Base-by-base conservation (phyloP, 164 flowering plant species). In the Stephania japonica region DNA sequence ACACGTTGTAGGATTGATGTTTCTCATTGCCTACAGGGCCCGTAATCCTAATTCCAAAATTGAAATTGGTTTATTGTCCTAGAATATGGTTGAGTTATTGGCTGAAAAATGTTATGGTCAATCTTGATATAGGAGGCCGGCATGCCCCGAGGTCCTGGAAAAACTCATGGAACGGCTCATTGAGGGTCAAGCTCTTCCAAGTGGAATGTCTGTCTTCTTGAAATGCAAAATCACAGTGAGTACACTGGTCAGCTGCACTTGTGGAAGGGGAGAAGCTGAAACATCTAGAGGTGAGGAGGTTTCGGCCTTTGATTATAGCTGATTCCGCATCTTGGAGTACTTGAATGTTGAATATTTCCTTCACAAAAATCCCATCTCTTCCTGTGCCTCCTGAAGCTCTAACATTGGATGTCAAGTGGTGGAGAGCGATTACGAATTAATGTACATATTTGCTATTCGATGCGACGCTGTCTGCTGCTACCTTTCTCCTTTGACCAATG, bases 381-480 rank as follows among this genome's bases (percentile, higher is more conserved):
- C 84, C 87, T 67, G 88, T 86, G 18, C 88, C 89, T 49, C 82
- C 89, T 0, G 91, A 90, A 76, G 80, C 93, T 69, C 76, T 91
- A 2, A 91, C 94, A 14, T 79, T 91, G 78, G 93, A 85, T 77
- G 89, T 91, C 24, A 87, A 85, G 78, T 90, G 91, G 97, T 89
- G 85, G 69, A 8, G 12, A 4, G n/a, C n/a, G n/a, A n/a, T n/a
- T n/a, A n/a, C n/a, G n/a, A n/a, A n/a, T n/a, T n/a, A n/a, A n/a
- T n/a, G n/a, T n/a, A n/a, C n/a, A n/a, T 27, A 27, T 27, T 27
- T 27, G 32, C 32, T 27, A 27, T 27, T 27, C 3, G 3, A 27
- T 27, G 32, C 32, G 32, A 27, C 32, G 32, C 32, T 27, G 32
- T 27, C n/a, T n/a, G n/a, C n/a, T n/a, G n/a, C n/a, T n/a, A n/a